phyloP scores from a whole-genome alignment of 2,329 filamentous ascomycete species.

The Tolypocladium pustulatum region DNA sequence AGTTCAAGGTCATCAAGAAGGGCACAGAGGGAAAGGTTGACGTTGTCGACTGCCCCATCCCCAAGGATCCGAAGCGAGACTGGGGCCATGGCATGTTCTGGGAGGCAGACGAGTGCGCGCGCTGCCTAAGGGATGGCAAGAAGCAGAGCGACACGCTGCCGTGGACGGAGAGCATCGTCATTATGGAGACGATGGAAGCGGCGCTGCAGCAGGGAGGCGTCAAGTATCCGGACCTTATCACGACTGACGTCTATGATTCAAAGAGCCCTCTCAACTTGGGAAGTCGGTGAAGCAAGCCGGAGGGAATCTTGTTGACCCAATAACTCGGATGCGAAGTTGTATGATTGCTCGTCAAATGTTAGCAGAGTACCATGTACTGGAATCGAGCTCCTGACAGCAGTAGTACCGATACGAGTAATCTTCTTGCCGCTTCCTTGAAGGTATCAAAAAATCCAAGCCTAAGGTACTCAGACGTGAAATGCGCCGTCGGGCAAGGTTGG shows the following conservation, averaged over 20 bases:
- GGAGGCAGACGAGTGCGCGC: constrained; percentile 72
- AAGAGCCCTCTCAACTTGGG: constrained; percentile 54
- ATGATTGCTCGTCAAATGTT: background rate
- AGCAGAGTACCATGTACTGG: background rate
- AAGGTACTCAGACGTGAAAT: no score
- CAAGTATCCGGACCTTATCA: constrained; percentile 44
- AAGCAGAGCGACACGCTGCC: constrained; percentile 63
- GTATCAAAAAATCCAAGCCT: background rate
- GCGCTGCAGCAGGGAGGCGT: constrained; percentile 43
- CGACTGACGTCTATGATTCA: constrained; percentile 46
- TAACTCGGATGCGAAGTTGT: background rate
- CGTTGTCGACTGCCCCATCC: constrained; percentile 42
- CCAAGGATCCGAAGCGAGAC: constrained; percentile 33
- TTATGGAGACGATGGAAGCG: constrained; percentile 66
- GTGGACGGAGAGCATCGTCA: constrained; percentile 66
- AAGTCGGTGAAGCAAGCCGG: constrained; percentile 17
- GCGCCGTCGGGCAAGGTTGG: no score
- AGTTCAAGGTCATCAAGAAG: constrained; percentile 52
- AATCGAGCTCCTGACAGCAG: no score
- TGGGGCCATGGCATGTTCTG: constrained; percentile 80
- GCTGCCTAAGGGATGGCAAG: constrained; percentile 65
- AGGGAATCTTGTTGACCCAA: background rate
- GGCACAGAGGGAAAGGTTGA: constrained; percentile 36
- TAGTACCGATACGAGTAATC: background rate
- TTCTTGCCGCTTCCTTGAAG: background rate